These are phyloP conservation scores for Lecanicillium sp. DNA, from an alignment of 2,329 filamentous ascomycete genomes.

Conservation along the genomic window DNA sequence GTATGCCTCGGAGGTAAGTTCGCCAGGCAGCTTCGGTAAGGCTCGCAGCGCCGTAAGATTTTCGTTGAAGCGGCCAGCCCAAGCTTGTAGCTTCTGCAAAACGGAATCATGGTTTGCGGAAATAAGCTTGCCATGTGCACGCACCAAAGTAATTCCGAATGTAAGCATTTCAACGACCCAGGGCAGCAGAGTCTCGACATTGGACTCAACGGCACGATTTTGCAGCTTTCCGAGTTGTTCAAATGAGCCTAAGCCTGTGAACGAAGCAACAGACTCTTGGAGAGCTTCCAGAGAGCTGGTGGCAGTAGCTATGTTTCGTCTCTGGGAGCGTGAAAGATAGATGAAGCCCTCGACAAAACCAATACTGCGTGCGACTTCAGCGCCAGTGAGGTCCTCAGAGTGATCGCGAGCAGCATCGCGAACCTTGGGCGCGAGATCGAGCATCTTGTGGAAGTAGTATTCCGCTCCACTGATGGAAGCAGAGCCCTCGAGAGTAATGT, in stretches of 20 bases:
- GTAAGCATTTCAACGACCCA: slow-evolving; percentile 69
- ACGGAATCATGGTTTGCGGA: slow-evolving; percentile 41
- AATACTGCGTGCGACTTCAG: slow-evolving; percentile 71
- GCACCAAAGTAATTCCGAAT: slow-evolving; percentile 55
- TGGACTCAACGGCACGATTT: slow-evolving; percentile 18
- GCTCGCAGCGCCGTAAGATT: slow-evolving; percentile 36
- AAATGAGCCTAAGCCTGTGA: slow-evolving; percentile 20
- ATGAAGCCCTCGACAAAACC: slow-evolving; percentile 85
- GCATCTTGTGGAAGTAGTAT: slow-evolving; percentile 70
- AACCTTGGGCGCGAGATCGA: slow-evolving; percentile 66
- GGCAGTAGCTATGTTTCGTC: slow-evolving; percentile 40
- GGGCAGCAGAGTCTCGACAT: slow-evolving; percentile 25
- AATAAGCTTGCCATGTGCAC: slow-evolving; percentile 62
- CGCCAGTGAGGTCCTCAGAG: slow-evolving; percentile 75
- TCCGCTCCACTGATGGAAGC: slow-evolving; percentile 41
- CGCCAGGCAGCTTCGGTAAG: slow-evolving; percentile 44
- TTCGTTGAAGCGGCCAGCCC: slow-evolving; percentile 42
- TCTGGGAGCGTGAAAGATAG: slow-evolving; percentile 56
- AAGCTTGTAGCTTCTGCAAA: slow-evolving; percentile 40
- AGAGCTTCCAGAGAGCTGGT: slow-evolving; percentile 35
- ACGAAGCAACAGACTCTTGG: slow-evolving; percentile 29
- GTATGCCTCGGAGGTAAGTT: slow-evolving; percentile 39
- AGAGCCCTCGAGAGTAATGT: slow-evolving; percentile 28
- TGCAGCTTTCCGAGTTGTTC: slow-evolving; percentile 26
- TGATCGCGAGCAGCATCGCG: slow-evolving; percentile 65